Conservation (phyloP, 169 alveolate species). For the Cryptosporidium parvum region DNA sequence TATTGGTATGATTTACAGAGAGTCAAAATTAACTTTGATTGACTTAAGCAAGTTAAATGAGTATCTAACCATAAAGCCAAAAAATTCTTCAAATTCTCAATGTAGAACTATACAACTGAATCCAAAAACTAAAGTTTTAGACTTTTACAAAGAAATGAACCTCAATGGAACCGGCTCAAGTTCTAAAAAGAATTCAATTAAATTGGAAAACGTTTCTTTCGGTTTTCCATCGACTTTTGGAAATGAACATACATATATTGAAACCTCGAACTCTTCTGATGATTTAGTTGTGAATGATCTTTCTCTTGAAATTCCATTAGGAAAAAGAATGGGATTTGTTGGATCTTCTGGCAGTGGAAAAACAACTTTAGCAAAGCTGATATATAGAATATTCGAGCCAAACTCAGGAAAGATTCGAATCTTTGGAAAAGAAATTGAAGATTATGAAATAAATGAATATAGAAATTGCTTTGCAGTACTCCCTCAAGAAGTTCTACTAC, state of each 20-base stretch:
- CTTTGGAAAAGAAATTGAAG: conserved; percentile 88
- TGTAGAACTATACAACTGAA: not conserved
- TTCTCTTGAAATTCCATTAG: conserved; percentile 79
- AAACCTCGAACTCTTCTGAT: conserved; percentile 12
- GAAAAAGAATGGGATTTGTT: conserved; percentile 87
- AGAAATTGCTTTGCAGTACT: conserved; percentile 85
- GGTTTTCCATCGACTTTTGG: conserved; percentile 61
- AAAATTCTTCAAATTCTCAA: not conserved
- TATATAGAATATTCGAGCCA: conserved; percentile 93
- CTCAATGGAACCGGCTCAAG: not conserved
- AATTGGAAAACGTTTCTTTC: conserved; percentile 80
- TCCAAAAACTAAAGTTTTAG: not conserved
- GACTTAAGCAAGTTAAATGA: conserved; percentile 74
- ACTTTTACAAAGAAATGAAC: not conserved
- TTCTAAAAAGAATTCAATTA: conserved; percentile 56
- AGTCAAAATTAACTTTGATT: conserved; percentile 76
- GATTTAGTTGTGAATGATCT: conserved; percentile 70
- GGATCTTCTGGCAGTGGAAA: conserved; percentile 97
- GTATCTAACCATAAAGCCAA: conserved; percentile 4
- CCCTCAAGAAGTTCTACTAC: conserved; percentile 91
- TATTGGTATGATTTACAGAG: conserved; percentile 80
- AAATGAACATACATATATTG: conserved; percentile 13
- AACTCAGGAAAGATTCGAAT: conserved; percentile 85
- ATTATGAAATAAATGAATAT: conserved; percentile 83
- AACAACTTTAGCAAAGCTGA: conserved; percentile 91